phyloP scores from a whole-genome alignment of 306 rosid genomes.

The Psophocarpus tetragonolobus region DNA sequence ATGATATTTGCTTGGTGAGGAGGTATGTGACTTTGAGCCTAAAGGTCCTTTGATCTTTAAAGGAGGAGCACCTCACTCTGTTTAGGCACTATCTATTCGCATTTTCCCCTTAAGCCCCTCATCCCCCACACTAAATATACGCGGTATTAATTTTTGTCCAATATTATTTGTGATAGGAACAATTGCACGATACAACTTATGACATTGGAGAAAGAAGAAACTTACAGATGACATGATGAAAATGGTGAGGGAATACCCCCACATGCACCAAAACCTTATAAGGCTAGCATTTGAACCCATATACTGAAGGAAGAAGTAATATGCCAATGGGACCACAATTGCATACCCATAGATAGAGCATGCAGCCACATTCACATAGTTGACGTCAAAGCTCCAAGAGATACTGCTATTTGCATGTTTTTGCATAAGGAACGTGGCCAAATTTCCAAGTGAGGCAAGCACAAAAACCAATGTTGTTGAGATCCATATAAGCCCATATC shows the following conservation, averaged over 20 bases:
- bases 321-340: slow-evolving; percentile 79
- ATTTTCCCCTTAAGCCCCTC: slow-evolving; percentile 4
- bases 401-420: slow-evolving; percentile 50
- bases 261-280: slow-evolving; percentile 89
- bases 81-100: slow-evolving; percentile 10
- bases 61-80: slow-evolving; percentile 24
- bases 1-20: neutral
- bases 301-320: slow-evolving; percentile 81
- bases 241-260: slow-evolving; percentile 97
- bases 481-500: slow-evolving; percentile 94
- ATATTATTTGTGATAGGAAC: neutral
- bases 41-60: neutral
- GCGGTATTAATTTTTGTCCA: slow-evolving; percentile 13
- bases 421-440: slow-evolving; percentile 88
- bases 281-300: slow-evolving; percentile 81
- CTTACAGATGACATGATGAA: slow-evolving; percentile 85
- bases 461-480: slow-evolving; percentile 88
- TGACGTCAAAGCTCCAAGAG: slow-evolving; percentile 85
- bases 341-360: slow-evolving; percentile 81
- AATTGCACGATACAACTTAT: neutral
- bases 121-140: neutral
- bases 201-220: slow-evolving; percentile 32
- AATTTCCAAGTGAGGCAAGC: slow-evolving; percentile 90
- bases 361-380: slow-evolving; percentile 81
- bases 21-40: neutral